Conservation (phyloP, 2,329 filamentous ascomycete genomes). For the Aspergillus tamarii region DNA sequence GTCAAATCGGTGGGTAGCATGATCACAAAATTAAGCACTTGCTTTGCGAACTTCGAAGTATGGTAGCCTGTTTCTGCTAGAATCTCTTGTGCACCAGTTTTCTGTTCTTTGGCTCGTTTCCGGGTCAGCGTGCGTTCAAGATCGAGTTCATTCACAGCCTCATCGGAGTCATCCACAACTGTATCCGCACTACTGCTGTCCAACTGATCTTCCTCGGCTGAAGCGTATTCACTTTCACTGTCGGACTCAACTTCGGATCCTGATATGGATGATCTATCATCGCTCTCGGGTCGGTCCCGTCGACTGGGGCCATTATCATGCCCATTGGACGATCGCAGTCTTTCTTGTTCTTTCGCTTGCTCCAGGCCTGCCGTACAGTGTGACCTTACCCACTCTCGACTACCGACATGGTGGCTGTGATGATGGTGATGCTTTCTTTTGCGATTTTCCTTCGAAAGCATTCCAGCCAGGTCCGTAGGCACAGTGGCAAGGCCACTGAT, state of each 20-base stretch:
- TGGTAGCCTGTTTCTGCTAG: conserved; percentile 63
- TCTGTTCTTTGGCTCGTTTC: conserved; percentile 9
- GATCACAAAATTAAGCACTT: conserved; percentile 74
- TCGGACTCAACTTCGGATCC: neutral
- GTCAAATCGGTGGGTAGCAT: conserved; percentile 85
- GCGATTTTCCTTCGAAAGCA: conserved; percentile 5
- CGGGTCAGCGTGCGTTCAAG: conserved; percentile 18
- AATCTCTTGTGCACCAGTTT: conserved; percentile 4
- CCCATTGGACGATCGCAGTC: neutral
- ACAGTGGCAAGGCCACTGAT: conserved; percentile 81
- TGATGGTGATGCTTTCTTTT: conserved; percentile 3
- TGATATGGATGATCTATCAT: neutral
- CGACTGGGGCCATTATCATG: neutral
- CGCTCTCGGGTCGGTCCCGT: neutral
- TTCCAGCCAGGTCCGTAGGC: conserved; percentile 53
- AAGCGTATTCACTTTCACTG: conserved; percentile 6
- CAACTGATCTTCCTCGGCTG: neutral
- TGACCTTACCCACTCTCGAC: conserved; percentile 1
- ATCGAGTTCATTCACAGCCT: conserved; percentile 2
- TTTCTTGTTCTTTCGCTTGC: neutral
- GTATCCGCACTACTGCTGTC: neutral
- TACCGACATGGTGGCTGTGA: neutral
- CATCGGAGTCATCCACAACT: neutral
- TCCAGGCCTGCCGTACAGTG: neutral
- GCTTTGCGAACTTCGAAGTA: conserved; percentile 68